Conservation (phyloP, 176 grass and related monocot species). For the Rhipidocladum racemiflorum region DNA sequence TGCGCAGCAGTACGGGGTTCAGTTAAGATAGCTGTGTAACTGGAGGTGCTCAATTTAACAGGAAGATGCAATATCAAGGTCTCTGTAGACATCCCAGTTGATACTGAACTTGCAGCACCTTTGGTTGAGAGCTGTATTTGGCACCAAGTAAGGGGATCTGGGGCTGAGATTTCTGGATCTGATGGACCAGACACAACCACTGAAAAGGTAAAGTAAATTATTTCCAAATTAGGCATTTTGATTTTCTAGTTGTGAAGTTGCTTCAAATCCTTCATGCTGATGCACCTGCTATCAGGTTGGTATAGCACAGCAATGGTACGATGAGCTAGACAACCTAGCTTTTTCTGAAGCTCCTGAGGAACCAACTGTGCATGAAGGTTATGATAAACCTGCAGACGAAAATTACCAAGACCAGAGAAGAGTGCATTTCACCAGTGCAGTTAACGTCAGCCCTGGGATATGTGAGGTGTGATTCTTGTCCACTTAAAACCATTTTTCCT, state of each 20-base stretch:
- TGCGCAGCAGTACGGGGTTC: neutral
- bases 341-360: constrained; percentile 58
- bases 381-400: constrained; percentile 28
- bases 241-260: constrained; percentile 4
- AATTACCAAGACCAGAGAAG: constrained; percentile 50
- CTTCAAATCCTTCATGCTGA: neutral
- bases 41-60: constrained; percentile 28
- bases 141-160: constrained; percentile 82
- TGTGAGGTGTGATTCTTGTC: constrained; percentile 54
- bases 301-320: constrained; percentile 85
- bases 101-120: constrained; percentile 63
- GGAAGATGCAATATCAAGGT: constrained; percentile 77
- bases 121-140: constrained; percentile 65
- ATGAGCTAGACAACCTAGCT: constrained; percentile 91
- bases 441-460: constrained; percentile 81
- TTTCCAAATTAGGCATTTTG: neutral
- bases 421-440: constrained; percentile 50
- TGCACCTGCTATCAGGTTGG: constrained; percentile 52
- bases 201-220: constrained; percentile 51
- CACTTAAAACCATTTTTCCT: neutral
- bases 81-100: constrained; percentile 58
- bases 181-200: constrained; percentile 45
- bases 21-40: constrained; percentile 9
- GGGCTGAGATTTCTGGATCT: constrained; percentile 51
- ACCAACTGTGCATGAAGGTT: constrained; percentile 13